These are phyloP conservation scores for Groenewaldozyma tartarivorans DNA, from an alignment of 805 yeast genomes.

Conservation along the genomic window DNA sequence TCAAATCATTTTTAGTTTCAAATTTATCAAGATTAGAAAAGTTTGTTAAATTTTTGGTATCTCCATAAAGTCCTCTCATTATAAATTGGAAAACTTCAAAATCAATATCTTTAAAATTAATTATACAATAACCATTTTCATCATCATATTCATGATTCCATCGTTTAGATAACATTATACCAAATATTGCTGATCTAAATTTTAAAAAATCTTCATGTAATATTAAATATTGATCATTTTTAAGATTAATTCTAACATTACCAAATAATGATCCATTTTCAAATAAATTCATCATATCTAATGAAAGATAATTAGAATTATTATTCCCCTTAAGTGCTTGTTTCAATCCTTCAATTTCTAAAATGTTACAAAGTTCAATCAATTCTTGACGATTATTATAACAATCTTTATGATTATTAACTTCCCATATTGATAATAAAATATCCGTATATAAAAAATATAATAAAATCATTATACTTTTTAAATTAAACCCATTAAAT, in stretches of 20 bases:
- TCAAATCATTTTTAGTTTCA: conserved; percentile 31
- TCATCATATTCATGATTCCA: conserved; percentile 35
- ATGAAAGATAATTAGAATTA: not conserved
- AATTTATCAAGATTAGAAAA: conserved; percentile 15
- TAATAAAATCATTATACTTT: conserved; percentile 17
- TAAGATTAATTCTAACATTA: conserved; percentile 40
- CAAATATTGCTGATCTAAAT: conserved; percentile 53
- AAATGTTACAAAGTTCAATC: not conserved
- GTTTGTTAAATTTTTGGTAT: conserved; percentile 26
- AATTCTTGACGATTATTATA: not conserved
- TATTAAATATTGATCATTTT: conserved; percentile 33
- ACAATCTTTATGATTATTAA: conserved; percentile 7
- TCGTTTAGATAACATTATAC: conserved; percentile 41
- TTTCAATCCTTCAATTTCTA: not conserved
- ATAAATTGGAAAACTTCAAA: conserved; percentile 38
- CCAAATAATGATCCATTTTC: not conserved
- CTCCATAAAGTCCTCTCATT: conserved; percentile 51
- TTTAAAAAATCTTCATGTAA: conserved; percentile 42
- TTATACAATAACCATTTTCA: conserved; percentile 7
- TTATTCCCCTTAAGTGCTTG: not conserved
- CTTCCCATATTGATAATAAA: conserved; percentile 16
- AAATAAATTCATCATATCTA: not conserved
- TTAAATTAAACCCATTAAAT: conserved; percentile 14
- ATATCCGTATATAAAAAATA: conserved; percentile 24
- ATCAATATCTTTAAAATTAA: conserved; percentile 37